Base-by-base conservation (phyloP, 495 filamentous ascomycete species). In the Penicillium macrosclerotiorum region DNA sequence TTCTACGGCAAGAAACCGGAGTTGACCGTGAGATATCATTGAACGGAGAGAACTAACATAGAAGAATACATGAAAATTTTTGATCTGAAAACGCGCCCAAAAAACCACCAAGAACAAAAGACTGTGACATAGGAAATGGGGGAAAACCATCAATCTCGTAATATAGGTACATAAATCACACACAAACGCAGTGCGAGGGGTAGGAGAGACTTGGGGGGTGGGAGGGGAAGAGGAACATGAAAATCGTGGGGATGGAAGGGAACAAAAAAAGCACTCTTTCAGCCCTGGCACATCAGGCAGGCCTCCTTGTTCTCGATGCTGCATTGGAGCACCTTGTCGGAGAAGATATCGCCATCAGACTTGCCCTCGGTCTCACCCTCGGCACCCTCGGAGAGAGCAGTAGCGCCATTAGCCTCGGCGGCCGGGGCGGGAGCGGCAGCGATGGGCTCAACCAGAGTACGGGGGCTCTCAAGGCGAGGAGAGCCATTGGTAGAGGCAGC, bases 221-320 rank as follows among this genome's bases (percentile, higher is more conserved):
- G 29, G 17, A 40, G 47, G 25, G 30, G 11, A 31, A 35, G 44
- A 37, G 25, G 32, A 57, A 36, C 56, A 42, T 47, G 19, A 54
- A 51, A 52, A 51, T 48, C 48, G 36, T 59, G 18, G 14, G 47
- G 26, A 39, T n/a, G n/a, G n/a, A 48, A 31, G 42, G 47, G 37
- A 24, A 32, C 49, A 49, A 59, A 52, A 17, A 29, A 42, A 45
- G 46, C 30, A 35, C 23, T 42, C 31, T 30, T 52, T 70, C 62
- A 89, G 59, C 88, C 88, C 71, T 86, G 89, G 81, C 90, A 95
- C 90, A 95, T 95, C 0, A 91, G 52, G 66, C 90, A 95, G 16
- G 78, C 76, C 64, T 95, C 90, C 58, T 83, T 85, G 76, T 95
- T 92, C 69, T 95, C 87, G 60, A 95, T 95, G 72, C 88, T 87